A percentile compares a stretch with the other conserved stretches of the same genome.
phyloP scores from a whole-genome alignment of 2,329 filamentous ascomycete species.

The Sclerotinia trifoliorum region DNA sequence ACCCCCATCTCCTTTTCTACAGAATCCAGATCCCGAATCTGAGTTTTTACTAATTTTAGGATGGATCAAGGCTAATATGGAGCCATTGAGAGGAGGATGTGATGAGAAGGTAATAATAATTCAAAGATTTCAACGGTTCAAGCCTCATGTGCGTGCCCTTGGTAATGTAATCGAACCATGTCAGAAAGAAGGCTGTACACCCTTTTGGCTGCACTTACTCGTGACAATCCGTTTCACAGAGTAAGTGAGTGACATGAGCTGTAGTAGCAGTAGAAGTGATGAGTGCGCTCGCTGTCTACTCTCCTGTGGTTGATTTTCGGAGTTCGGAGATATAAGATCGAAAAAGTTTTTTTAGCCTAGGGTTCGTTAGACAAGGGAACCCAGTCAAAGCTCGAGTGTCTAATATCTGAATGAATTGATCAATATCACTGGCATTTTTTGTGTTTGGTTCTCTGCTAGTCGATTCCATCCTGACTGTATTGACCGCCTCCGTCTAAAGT shows the following conservation, averaged over 20 bases:
- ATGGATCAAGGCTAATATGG: neutral
- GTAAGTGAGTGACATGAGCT: neutral
- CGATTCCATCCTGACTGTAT: neutral
- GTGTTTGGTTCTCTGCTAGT: neutral
- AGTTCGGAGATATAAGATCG: neutral
- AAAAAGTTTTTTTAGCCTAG: conserved; percentile 2
- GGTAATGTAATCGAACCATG: neutral
- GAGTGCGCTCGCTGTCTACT: neutral
- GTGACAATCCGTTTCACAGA: neutral
- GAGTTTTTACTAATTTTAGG: neutral
- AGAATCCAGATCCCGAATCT: neutral
- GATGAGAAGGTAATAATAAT: neutral
- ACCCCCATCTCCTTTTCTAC: neutral
- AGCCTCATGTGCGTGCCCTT: neutral
- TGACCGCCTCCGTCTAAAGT: neutral
- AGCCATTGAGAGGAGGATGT: neutral
- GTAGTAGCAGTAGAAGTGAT: neutral
- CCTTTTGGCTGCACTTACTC: neutral
- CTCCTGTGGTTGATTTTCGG: conserved; percentile 13
- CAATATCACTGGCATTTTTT: neutral
- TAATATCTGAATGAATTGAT: neutral
- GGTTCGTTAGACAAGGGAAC: conserved; percentile 7
- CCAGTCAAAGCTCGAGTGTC: neutral
- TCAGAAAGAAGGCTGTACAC: neutral
- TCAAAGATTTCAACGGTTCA: neutral